Percentiles rank a stretch among this genome's conserved stretches.
phyloP scores from a whole-genome alignment of 2,329 filamentous ascomycete species.

The Colletotrichum australisinense region DNA sequence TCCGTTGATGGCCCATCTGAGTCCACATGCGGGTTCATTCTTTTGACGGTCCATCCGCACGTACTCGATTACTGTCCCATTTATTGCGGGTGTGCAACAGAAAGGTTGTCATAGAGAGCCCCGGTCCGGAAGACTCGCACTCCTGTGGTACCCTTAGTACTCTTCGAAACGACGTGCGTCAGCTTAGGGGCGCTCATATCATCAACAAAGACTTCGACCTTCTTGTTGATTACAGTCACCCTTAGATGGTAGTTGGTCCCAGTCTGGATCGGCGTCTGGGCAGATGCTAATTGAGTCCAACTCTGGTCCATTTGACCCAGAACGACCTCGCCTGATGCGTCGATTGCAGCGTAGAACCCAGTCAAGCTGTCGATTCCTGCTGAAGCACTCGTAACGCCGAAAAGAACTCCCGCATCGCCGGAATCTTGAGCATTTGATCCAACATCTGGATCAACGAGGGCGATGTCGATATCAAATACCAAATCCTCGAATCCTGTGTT shows the following conservation, averaged over 20 bases:
- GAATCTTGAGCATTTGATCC: conserved; percentile 3
- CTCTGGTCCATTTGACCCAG: neutral
- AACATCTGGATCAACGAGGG: conserved; percentile 3
- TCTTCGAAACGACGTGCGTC: neutral
- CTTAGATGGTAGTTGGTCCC: neutral
- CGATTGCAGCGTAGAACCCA: neutral
- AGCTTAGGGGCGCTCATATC: neutral
- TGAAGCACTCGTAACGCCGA: conserved; percentile 43
- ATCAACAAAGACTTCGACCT: neutral
- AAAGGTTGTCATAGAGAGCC: neutral
- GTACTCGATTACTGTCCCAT: no score
- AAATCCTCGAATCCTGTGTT: conserved; percentile 51
- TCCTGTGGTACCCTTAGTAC: neutral
- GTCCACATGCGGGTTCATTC: no score
- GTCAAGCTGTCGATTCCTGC: neutral
- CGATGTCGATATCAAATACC: conserved; percentile 45
- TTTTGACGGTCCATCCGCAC: no score
- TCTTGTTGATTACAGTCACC: neutral
- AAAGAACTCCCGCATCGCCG: conserved; percentile 48
- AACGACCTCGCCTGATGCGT: neutral
- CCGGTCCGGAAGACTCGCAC: neutral
- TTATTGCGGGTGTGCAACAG: neutral
- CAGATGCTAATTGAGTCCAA: neutral
- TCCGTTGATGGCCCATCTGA: no score
- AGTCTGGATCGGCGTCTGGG: neutral